These are phyloP conservation scores for Vigna mungo DNA, from an alignment of 306 rosid species.

Conservation along the genomic window DNA sequence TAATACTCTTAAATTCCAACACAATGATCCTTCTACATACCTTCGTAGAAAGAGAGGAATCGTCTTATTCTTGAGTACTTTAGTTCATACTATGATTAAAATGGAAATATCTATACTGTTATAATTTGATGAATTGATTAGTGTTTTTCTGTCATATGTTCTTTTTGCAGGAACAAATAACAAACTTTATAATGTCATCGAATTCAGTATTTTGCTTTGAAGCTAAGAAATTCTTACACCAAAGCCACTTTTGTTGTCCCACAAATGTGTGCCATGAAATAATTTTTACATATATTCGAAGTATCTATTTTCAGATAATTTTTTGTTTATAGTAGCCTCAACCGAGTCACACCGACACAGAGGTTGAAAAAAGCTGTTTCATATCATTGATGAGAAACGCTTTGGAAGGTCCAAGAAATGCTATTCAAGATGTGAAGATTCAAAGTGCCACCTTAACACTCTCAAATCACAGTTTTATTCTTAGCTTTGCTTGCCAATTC, in stretches of 20 bases:
- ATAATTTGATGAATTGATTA: background rate
- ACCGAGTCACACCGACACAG: background rate
- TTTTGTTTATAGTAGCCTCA: conserved; percentile 2
- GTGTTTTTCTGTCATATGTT: background rate
- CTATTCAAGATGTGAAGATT: conserved; percentile 1
- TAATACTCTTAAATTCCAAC: too few species aligned
- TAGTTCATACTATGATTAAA: too few species aligned
- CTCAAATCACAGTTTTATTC: conserved; percentile 11
- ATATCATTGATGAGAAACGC: background rate
- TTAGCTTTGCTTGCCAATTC: conserved; percentile 18
- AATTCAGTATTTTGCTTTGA: conserved; percentile 12
- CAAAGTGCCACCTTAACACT: conserved; percentile 28
- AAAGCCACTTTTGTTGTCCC: background rate
- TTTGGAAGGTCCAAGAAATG: background rate
- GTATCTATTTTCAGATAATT: background rate
- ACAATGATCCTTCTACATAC: too few species aligned
- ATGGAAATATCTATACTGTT: background rate
- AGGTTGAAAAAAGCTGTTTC: conserved; percentile 3
- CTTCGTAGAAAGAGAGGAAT: too few species aligned
- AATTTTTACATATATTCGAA: too few species aligned
- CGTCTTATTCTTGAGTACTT: too few species aligned
- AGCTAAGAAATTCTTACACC: background rate
- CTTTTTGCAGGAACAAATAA: background rate
- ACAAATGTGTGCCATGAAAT: background rate
- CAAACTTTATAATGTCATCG: background rate